These are phyloP conservation scores for Fusarium marasasianum DNA, from an alignment of 2,329 filamentous ascomycete genomes.

Conservation along the genomic window DNA sequence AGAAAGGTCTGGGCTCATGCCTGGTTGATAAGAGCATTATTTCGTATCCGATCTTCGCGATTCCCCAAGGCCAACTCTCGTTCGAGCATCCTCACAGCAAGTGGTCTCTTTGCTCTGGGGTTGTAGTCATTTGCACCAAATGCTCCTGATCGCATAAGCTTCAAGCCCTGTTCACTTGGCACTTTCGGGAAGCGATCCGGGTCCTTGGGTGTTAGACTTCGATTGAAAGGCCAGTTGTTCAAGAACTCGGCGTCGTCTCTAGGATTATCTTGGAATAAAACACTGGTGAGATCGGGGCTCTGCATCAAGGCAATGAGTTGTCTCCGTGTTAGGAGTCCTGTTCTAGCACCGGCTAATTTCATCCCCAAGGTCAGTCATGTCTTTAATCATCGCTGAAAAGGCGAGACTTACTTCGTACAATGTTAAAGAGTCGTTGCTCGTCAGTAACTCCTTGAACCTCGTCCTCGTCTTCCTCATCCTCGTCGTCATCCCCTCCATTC, in stretches of 20 bases:
- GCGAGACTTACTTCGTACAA: constrained; percentile 44
- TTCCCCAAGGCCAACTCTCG: constrained; percentile 81
- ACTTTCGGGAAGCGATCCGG: constrained; percentile 79
- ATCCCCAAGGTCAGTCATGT: constrained; percentile 14
- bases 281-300: constrained; percentile 49
- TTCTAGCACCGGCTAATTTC: constrained; percentile 38
- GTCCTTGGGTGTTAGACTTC: constrained; percentile 54
- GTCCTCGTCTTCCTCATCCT: constrained; percentile 35
- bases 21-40: constrained; percentile 73
- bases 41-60: constrained; percentile 67
- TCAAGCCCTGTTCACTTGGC: constrained; percentile 78
- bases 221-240: constrained; percentile 57
- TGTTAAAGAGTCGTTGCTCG: constrained; percentile 45
- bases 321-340: constrained; percentile 46
- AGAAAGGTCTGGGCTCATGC: constrained; percentile 49
- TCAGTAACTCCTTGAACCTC: constrained; percentile 41
- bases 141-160: constrained; percentile 82
- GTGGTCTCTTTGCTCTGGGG: constrained; percentile 63
- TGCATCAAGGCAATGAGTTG: constrained; percentile 55
- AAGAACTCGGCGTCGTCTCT: constrained; percentile 49
- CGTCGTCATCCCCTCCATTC: constrained; percentile 34
- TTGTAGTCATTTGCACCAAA: constrained; percentile 77
- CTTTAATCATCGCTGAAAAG: not conserved
- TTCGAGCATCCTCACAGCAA: constrained; percentile 78
- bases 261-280: constrained; percentile 50